These are phyloP conservation scores for Ulvella scutata DNA, from an alignment of 139 green algal genomes.

Conservation along the genomic window DNA sequence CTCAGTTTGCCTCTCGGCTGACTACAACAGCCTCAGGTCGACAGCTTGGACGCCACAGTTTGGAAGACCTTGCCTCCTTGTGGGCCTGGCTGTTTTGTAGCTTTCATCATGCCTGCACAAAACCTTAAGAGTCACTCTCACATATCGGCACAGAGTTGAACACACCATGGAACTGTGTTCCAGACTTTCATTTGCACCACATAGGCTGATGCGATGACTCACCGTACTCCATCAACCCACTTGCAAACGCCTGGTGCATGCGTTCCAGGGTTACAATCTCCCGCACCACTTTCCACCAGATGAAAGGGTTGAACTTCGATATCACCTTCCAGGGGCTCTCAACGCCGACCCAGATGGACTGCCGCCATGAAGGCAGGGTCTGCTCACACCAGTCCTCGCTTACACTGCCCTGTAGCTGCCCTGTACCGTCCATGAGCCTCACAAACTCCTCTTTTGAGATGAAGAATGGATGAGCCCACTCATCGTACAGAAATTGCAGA, in stretches of 20 bases:
- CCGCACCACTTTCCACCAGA: constrained; percentile 75
- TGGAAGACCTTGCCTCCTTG: too few relatives aligned
- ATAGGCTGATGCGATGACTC: too few relatives aligned
- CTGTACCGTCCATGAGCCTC: constrained; percentile 57
- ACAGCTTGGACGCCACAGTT: too few relatives aligned
- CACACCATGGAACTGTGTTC: too few relatives aligned
- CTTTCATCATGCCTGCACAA: neutral
- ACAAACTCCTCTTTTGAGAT: constrained; percentile 83
- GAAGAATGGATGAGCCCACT: constrained; percentile 94
- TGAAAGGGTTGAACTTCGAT: constrained; percentile 43
- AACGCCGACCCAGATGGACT: constrained; percentile 86
- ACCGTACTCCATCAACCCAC: constrained; percentile 66
- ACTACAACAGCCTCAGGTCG: too few relatives aligned
- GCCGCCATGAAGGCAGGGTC: constrained; percentile 77
- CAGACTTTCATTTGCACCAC: too few relatives aligned
- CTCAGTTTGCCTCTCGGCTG: too few relatives aligned
- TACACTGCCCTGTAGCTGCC: constrained; percentile 31
- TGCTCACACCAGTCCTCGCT: constrained; percentile 69
- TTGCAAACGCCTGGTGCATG: constrained; percentile 81
- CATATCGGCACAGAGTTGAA: too few relatives aligned
- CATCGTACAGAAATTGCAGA: constrained; percentile 87
- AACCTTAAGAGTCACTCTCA: too few relatives aligned
- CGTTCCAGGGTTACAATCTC: constrained; percentile 87
- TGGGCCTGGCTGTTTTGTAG: too few relatives aligned
- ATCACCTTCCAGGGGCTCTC: constrained; percentile 86